Percentiles rank a stretch among this genome's conserved stretches.
Evolutionary conservation across 352 stramenopile species (phyloP).

Genomic region (Hyaloperonospora arabidopsidis): DNA sequence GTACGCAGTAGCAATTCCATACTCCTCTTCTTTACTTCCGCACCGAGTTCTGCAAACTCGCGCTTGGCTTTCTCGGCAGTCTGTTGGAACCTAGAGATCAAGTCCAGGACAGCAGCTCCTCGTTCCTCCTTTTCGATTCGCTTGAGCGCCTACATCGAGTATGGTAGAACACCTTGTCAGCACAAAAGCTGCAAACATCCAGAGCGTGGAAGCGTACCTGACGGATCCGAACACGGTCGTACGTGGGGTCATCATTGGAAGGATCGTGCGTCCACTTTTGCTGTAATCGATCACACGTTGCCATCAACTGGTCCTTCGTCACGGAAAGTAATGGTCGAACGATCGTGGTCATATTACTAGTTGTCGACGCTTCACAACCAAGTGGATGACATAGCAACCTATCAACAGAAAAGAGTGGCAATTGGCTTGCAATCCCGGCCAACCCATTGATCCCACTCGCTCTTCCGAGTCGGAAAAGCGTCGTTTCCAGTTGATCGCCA

Average conservation of each 20-base stretch:
- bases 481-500: conserved; percentile 75
- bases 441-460: conserved; percentile 72
- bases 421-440: conserved; percentile 43
- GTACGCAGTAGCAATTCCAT: conserved; percentile 4
- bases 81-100: conserved; percentile 43
- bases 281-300: conserved; percentile 60
- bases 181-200: too few relatives aligned
- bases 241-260: conserved; percentile 67
- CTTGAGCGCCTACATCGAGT: conserved; percentile 33
- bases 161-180: too few relatives aligned
- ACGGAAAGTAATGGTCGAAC: conserved; percentile 57
- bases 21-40: background rate
- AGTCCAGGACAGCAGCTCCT: conserved; percentile 31
- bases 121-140: conserved; percentile 35
- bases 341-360: conserved; percentile 22
- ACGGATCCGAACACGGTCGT: conserved; percentile 76
- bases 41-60: conserved; percentile 41
- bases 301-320: conserved; percentile 51
- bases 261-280: conserved; percentile 80
- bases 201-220: conserved; percentile 49
- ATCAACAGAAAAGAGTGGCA: conserved; percentile 23
- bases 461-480: conserved; percentile 67
- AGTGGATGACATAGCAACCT: background rate
- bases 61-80: conserved; percentile 40
- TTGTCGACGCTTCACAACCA: background rate